These are phyloP conservation scores for Sclerotinia borealis DNA, from an alignment of 2,329 filamentous ascomycete genomes.

Conservation along the genomic window DNA sequence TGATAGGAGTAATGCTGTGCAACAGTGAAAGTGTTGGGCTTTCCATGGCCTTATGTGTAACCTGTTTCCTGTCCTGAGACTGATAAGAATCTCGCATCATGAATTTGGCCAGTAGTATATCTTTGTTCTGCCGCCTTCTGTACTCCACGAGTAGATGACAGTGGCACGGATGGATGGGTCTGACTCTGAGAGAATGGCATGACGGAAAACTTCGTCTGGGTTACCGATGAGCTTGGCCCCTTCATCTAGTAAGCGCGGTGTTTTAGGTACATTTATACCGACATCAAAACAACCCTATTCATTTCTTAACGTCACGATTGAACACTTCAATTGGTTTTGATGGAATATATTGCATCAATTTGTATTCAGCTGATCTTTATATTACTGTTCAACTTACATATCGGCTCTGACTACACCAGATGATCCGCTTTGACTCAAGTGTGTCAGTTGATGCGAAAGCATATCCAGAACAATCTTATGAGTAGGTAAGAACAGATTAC, in stretches of 20 bases:
- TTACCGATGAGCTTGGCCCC: not conserved
- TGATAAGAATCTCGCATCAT: not conserved
- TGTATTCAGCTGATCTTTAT: not conserved
- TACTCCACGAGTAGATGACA: conserved; percentile 2
- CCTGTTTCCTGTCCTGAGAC: not conserved
- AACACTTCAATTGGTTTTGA: not conserved
- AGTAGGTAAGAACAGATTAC: no score
- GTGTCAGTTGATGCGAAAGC: not conserved
- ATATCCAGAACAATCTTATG: no score
- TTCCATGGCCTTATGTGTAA: not conserved
- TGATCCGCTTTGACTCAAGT: not conserved
- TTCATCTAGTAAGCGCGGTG: not conserved
- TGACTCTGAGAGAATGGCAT: not conserved
- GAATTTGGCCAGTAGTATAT: not conserved
- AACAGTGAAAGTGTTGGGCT: not conserved
- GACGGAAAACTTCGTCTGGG: not conserved
- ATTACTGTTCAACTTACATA: not conserved
- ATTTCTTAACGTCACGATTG: not conserved
- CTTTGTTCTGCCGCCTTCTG: not conserved
- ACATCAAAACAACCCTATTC: not conserved
- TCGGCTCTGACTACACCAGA: not conserved
- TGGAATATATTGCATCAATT: not conserved
- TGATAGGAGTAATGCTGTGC: not conserved
- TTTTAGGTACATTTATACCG: not conserved
- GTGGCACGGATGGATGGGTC: not conserved